Evolutionary conservation across 2,329 filamentous ascomycete species (phyloP).

Genomic region (Fusarium clavum): DNA sequence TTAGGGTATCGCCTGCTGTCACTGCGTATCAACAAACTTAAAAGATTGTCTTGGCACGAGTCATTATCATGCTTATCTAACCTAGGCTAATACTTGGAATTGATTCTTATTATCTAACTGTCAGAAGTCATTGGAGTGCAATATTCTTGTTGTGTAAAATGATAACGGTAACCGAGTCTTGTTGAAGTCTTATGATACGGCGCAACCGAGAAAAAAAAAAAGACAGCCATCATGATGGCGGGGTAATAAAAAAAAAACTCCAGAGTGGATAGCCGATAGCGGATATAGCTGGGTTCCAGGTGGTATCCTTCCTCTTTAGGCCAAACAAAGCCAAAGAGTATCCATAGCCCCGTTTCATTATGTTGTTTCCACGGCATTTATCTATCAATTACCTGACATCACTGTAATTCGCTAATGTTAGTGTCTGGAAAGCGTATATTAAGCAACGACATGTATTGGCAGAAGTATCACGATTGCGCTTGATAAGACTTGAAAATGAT

Average conservation of each 20-base stretch:
- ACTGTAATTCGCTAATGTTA: neutral
- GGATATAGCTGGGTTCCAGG: neutral
- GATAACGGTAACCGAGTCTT: too few species aligned
- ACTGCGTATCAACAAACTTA: neutral
- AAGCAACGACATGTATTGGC: neutral
- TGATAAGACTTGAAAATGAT: neutral
- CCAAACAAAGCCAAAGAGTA: neutral
- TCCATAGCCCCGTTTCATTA: neutral
- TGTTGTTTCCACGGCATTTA: neutral
- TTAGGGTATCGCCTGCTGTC: slow-evolving; percentile 7
- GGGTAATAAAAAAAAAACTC: slow-evolving; percentile 4
- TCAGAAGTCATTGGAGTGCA: neutral
- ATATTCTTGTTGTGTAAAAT: neutral
- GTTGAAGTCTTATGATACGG: neutral
- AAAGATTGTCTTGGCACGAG: neutral
- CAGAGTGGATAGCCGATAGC: slow-evolving; percentile 6
- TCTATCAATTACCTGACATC: neutral
- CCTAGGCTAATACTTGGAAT: neutral
- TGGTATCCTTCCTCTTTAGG: neutral
- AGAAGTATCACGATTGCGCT: neutral
- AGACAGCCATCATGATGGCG: slow-evolving; percentile 4
- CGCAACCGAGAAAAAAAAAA: neutral
- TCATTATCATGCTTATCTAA: neutral
- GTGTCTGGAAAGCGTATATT: neutral
- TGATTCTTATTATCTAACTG: neutral